Base-by-base conservation (phyloP, 208 protist species). In the Trypanosoma lewisi region DNA sequence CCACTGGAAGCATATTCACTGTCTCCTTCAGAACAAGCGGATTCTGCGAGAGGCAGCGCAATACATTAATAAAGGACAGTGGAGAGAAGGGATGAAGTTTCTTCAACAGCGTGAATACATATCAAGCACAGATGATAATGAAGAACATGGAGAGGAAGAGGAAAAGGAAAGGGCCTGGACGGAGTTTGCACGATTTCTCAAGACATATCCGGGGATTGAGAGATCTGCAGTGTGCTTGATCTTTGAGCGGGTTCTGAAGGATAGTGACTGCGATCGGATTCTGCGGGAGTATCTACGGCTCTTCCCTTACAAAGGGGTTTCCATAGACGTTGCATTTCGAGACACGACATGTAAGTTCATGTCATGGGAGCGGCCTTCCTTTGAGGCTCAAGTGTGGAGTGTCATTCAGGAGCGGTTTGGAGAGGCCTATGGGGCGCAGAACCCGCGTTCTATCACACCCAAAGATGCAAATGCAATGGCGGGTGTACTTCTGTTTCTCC, bases 1-100 rank as follows among this genome's bases (percentile, higher is more conserved):
- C 67, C 89, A 95, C 73, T 95, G 89, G 86, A 92, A 93, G 70
- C 89, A 95, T 63, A 70, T 95, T 33, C 89, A 95, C 56, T 82
- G 73, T 52, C 73, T 87, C 14, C 67, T 89, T 34, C 85, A 91
- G 48, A 80, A 92, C 74, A 92, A 93, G 60, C 75, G 75, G 70
- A 85, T 91, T 28, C 58, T 70, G 34, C 77, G 83, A 37, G 75
- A 81, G 30, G 86, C 83, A 11, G 51, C 83, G 49, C 70, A 75
- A 52, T 56, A 82, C 39, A 73, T 89, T 50, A 86, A 89, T 67
- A 65, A 48, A 8, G 80, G 83, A 5, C 75, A 81, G 33, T 95
- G 89, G 89, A 66, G 72, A 48, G 81, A 89, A 36, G 89, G 74
- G 3, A 85, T 87, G 69, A 36, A n/a, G 5, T 81, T 89, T n/a